Base-by-base conservation (phyloP, 2,329 filamentous ascomycete species). In the Huntiella omanensis region DNA sequence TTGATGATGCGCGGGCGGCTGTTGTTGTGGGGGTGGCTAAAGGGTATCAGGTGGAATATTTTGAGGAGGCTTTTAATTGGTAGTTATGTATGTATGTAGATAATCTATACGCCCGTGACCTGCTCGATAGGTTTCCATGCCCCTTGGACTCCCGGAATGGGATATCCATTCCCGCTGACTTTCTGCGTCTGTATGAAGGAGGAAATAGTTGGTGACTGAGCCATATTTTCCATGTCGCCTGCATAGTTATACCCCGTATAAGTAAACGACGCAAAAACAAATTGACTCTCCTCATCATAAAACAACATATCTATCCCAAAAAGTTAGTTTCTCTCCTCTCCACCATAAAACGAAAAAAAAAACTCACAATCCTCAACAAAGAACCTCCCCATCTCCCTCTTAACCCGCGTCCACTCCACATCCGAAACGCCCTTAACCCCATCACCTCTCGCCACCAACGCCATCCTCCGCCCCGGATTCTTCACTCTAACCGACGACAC, bases 191-290 rank as follows among this genome's bases (percentile, higher is more conserved):
- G 22, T 28, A 1, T 28, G 6, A 7, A 28, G 8, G 22, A 7
- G 6, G 33, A 87, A 79, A 56, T 77, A 78, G 1, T 73, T 70
- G 54, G 22, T 28, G 86, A 84, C 48, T 73, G 74, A 1, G 70
- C 68, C 81, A 87, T 86, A 51, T 66, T 69, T 59, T 73, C 70
- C 83, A 88, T 87, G 56, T 88, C 83, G 7, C 67, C 77, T 2
- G 72, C 75, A 50, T 73, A 86, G 52, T 83, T 71, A 50, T 71
- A 71, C 0, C 83, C 83, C n/a, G 80, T 66, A 55, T 87, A 88
- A 58, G 83, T 86, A 66, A 86, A 84, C 17, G 66, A 75, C 0
- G 80, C 79, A 57, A 87, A 87, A 1, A 88, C 67, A 37, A 77
- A 77, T 46, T 71, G 63, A 0, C 70, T 69, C 4, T 58, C 61